Evolutionary conservation across 2,329 filamentous ascomycete genomes (phyloP).

Genomic region (Paraconiothyrium sp.): DNA sequence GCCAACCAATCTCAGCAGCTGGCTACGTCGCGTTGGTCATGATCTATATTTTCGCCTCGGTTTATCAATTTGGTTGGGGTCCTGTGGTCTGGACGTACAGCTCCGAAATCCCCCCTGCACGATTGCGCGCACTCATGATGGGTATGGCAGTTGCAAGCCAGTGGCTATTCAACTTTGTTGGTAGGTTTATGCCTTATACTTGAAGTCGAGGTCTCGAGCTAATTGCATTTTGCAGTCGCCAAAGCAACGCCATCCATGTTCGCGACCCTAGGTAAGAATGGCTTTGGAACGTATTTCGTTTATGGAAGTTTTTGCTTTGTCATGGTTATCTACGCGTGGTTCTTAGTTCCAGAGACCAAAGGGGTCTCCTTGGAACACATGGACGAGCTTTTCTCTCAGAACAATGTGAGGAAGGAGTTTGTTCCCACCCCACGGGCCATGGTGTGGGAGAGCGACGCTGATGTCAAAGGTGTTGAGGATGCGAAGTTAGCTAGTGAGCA

Average conservation of each 20-base stretch:
- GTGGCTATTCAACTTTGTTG: constrained; percentile 79
- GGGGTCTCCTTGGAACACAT: constrained; percentile 70
- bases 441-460: constrained; percentile 1
- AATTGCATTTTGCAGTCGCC: constrained; percentile 55
- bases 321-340: constrained; percentile 73
- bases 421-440: background rate
- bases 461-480: background rate
- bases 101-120: constrained; percentile 73
- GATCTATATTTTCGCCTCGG: constrained; percentile 76
- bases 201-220: background rate
- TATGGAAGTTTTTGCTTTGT: constrained; percentile 71
- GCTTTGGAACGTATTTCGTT: constrained; percentile 72
- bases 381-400: constrained; percentile 68
- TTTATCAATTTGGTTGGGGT: constrained; percentile 71
- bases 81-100: constrained; percentile 78
- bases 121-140: constrained; percentile 73
- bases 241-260: constrained; percentile 74
- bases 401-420: background rate
- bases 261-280: constrained; percentile 59
- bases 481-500: background rate
- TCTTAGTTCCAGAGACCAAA: constrained; percentile 77
- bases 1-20: constrained; percentile 66
- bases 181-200: background rate
- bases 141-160: constrained; percentile 73
- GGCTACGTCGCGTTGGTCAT: constrained; percentile 76